phyloP scores from a whole-genome alignment of 176 grass and related monocot species.

The Bolboschoenus planiculmis region DNA sequence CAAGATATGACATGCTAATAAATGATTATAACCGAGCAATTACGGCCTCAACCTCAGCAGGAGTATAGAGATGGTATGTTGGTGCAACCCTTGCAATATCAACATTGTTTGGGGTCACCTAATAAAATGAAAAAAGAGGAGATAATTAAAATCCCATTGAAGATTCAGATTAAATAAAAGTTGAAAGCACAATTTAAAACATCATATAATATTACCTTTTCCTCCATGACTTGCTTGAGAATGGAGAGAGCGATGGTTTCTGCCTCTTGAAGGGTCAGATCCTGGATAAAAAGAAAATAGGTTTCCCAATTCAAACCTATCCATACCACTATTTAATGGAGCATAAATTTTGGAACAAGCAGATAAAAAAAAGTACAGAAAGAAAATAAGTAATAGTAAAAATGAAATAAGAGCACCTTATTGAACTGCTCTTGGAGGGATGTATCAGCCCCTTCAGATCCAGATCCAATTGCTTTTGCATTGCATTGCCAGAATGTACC shows the following conservation, averaged over 20 bases:
- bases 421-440: constrained; percentile 96
- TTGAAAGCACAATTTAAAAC: not conserved
- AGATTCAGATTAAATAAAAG: not conserved
- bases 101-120: constrained; percentile 80
- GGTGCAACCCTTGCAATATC: constrained; percentile 69
- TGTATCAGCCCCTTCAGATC: constrained; percentile 97
- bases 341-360: not conserved
- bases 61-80: constrained; percentile 69
- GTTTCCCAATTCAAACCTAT: not conserved
- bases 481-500: constrained; percentile 94
- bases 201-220: constrained; percentile 45
- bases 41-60: constrained; percentile 64
- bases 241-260: constrained; percentile 92
- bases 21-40: constrained; percentile 51
- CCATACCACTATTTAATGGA: not conserved
- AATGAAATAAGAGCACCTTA: constrained; percentile 40
- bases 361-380: not conserved
- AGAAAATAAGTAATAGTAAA: not conserved
- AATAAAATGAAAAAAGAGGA: not conserved
- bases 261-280: constrained; percentile 71
- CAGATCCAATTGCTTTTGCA: constrained; percentile 92
- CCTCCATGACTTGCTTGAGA: constrained; percentile 94
- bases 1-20: constrained; percentile 9
- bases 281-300: constrained; percentile 35
- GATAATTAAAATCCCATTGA: not conserved